Evolutionary conservation across 2,329 filamentous ascomycete species (phyloP), one percentile per base, ranked within the genome.

Genomic region (Sclerotinia spermophila): DNA sequence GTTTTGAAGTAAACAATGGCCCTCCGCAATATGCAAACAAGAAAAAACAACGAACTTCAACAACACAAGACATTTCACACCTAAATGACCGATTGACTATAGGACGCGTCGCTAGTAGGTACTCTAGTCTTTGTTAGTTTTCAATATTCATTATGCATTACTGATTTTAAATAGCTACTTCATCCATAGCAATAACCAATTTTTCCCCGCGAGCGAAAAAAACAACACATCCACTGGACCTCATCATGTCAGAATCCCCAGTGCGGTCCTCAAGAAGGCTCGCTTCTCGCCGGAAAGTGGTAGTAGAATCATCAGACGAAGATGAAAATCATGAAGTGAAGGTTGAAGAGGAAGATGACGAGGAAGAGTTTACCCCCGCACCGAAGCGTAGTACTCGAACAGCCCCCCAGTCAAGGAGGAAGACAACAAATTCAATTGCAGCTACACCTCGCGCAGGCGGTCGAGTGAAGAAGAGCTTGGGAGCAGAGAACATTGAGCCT

Each of bases 311-410:
- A 13, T 85, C 87, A 30, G 86, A 88, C 35, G 93, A 95, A 56
- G 93, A 96, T 71, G 92, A 93, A 70, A 88, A 91, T 74, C 84
- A 88, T 69, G 83, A 87, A 76, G 83, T 86, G 73, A 84, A 87
- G 77, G 85, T 87, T 72, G 83, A 88, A 38, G 84, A 88, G 40
- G 84, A 90, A 40, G 87, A 91, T 5, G 85, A 53, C 17, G 83
- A 65, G 40, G 91, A 92, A 74, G 92, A 97, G 65, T 96, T 94
- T 77, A 91, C 91, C 59, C 93, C 93, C 3, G 76, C 90, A 1
- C 76, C 77, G 5, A 83, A 86, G 69, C 86, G 85, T 71, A 87
- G 84, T 71, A 82, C 85, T 44, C 84, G 86, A 74, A 86, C 89
- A 72, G 84, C 86, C 68, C 81, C 83, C 30, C 78, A 78, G 45